A percentile compares a stretch with the other conserved stretches of the same genome.
phyloP scores from a whole-genome alignment of 306 rosid genomes.

The Rosa rugosa region DNA sequence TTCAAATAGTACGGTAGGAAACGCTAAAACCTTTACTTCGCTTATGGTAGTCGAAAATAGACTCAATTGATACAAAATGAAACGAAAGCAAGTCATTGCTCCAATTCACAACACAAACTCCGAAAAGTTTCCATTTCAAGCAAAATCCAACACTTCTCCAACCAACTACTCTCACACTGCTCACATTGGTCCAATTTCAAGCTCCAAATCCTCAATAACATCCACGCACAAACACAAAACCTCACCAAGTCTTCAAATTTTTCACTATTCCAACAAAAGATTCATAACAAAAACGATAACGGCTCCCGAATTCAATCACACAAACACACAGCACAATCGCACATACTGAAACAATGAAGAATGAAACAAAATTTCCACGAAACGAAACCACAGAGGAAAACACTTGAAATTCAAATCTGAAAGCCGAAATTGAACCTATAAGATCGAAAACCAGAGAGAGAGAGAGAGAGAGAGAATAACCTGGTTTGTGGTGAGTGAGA shows the following conservation, averaged over 20 bases:
- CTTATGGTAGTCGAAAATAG: not conserved
- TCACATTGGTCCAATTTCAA: conserved; percentile 7
- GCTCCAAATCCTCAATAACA: conserved; percentile 5
- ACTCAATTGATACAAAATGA: not conserved
- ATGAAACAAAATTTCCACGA: not conserved
- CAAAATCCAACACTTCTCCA: not conserved
- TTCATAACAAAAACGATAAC: not conserved
- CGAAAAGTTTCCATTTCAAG: not conserved
- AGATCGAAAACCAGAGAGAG: not conserved
- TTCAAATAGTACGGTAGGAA: not conserved
- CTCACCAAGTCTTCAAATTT: not conserved
- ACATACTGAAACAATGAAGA: no score
- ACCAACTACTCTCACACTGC: not conserved
- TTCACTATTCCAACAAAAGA: not conserved
- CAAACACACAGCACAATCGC: not conserved
- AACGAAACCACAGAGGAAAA: not conserved
- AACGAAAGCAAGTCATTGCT: not conserved
- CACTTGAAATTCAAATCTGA: conserved; percentile 23
- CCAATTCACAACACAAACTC: not conserved
- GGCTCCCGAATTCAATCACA: not conserved
- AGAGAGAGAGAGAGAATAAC: conserved; percentile 14
- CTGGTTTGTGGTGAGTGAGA: conserved; percentile 2
- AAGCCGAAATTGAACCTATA: not conserved
- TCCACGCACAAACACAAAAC: not conserved
- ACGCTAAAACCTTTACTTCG: not conserved